Base-by-base conservation (phyloP, 352 stramenopile genomes). In the Phytophthora multivora region DNA sequence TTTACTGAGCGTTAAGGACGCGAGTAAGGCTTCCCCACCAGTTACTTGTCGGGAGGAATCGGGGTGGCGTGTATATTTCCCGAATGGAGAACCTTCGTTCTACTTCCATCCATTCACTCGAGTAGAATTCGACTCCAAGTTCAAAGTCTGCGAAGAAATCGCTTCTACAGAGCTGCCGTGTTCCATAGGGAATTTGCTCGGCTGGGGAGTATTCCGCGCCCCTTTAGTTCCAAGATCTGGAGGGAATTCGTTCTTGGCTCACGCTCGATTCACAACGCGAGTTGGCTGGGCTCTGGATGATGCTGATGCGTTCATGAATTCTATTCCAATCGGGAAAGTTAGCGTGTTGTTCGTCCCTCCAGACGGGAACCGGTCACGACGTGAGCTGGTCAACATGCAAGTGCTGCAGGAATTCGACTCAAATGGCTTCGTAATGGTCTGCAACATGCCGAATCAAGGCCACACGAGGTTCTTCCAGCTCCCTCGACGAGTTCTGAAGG, bases 51-150 rank as follows among this genome's bases (percentile, higher is more conserved):
- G 0, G 5, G 16, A 45, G 8, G n/a, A 19, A 15, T 13, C 23
- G 15, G 43, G 50, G 0, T 46, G 41, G 33, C 21, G 52, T 8
- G 61, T 72, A 31, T 31, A 48, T 35, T 57, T 73, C 13, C n/a
- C 46, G 11, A 40, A 39, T 28, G 58, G 43, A 12, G 53, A 59
- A n/a, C 68, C 63, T 15, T 52, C 64, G 4, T 73, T 77, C 51
- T 53, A 62, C 53, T 77, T 68, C 31, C 13, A 68, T 8, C 63
- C 63, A 28, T 51, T 73, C 28, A 25, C 54, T 0, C 46, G 36
- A 13, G 10, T 39, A 13, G 52, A 71, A 21, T 64, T 54, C 36
- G 52, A 71, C 30, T 26, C 30, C n/a, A 31, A 33, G 4, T 31
- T 33, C 10, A 18, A 42, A 28, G 7, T 21, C 3, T 53, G 16